A percentile compares a stretch with the other conserved stretches of the same genome.
Conservation (phyloP, 2,329 filamentous ascomycete genomes). For the Apiospora aurea region DNA sequence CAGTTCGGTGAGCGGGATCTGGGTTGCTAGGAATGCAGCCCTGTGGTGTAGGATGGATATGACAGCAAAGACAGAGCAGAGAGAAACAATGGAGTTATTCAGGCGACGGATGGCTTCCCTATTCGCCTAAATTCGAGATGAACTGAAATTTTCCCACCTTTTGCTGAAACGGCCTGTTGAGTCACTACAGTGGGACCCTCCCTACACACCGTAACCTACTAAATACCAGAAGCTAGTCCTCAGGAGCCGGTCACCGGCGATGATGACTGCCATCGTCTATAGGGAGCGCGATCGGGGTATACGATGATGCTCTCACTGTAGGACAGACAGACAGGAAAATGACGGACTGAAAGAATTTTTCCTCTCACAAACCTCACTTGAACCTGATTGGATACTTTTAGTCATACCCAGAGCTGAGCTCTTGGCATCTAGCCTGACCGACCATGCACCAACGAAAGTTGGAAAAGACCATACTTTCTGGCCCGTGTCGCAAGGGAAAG, state of each 20-base stretch:
- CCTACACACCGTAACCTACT: not conserved
- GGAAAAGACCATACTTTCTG: not conserved
- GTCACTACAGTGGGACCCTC: constrained; percentile 11
- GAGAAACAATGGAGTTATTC: constrained; percentile 19
- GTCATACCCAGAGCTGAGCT: not conserved
- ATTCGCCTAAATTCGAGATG: constrained; percentile 21
- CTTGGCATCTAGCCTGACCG: constrained; percentile 10
- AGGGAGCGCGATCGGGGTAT: not conserved
- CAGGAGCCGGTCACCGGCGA: constrained; percentile 4
- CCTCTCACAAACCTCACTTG: not conserved
- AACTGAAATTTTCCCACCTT: constrained; percentile 3
- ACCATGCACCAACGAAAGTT: not conserved
- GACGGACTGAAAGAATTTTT: not conserved
- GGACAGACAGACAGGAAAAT: not conserved
- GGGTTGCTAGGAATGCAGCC: not conserved
- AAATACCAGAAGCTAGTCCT: not conserved
- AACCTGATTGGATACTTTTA: constrained; percentile 14
- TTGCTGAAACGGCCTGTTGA: constrained; percentile 20
- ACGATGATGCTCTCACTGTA: not conserved
- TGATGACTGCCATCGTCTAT: not conserved
- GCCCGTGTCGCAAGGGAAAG: constrained; percentile 2
- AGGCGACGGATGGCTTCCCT: constrained; percentile 13
- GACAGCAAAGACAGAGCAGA: constrained; percentile 1
- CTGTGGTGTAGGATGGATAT: constrained; percentile 11
- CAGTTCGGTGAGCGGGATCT: not conserved